phyloP scores from a whole-genome alignment of 1,284 basidiomycete species.

The Boletus mariae region DNA sequence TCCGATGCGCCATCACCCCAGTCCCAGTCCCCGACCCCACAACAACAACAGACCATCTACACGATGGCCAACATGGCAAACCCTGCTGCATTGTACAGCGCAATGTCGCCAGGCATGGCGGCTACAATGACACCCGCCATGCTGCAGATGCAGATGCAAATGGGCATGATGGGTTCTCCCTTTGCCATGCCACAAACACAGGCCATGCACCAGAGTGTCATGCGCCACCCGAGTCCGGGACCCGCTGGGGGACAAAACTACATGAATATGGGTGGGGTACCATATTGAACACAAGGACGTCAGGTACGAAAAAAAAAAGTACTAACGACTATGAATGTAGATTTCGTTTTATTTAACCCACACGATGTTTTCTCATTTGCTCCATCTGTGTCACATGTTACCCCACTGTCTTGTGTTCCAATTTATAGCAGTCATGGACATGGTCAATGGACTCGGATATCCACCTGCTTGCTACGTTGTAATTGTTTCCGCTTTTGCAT shows the following conservation, averaged over 20 bases:
- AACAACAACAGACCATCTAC: conserved; percentile 35
- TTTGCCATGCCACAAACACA: conserved; percentile 57
- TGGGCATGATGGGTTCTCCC: conserved; percentile 46
- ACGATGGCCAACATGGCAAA: conserved; percentile 43
- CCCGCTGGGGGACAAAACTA: conserved; percentile 53
- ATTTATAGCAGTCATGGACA: conserved; percentile 47
- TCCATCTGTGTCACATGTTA: conserved; percentile 29
- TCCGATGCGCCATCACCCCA: conserved; percentile 33
- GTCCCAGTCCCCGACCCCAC: conserved; percentile 38
- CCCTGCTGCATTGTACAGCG: conserved; percentile 40
- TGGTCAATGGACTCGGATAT: conserved; percentile 67
- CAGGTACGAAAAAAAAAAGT: conserved; percentile 9
- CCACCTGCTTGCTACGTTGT: conserved; percentile 53
- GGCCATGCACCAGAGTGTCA: conserved; percentile 76
- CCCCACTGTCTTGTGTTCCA: conserved; percentile 23
- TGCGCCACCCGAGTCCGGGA: conserved; percentile 72
- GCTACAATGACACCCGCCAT: conserved; percentile 36
- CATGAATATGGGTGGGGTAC: conserved; percentile 49
- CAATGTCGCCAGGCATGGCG: conserved; percentile 34
- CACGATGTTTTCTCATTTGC: conserved; percentile 6
- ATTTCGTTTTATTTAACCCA: conserved; percentile 22
- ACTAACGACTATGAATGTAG: conserved; percentile 22
- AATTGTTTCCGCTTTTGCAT: too few relatives aligned
- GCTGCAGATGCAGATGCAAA: conserved; percentile 67
- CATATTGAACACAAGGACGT: conserved; percentile 23